Evolutionary conservation across 768 basidiomycete genomes (phyloP).

Genomic region (Suillus subaureus): DNA sequence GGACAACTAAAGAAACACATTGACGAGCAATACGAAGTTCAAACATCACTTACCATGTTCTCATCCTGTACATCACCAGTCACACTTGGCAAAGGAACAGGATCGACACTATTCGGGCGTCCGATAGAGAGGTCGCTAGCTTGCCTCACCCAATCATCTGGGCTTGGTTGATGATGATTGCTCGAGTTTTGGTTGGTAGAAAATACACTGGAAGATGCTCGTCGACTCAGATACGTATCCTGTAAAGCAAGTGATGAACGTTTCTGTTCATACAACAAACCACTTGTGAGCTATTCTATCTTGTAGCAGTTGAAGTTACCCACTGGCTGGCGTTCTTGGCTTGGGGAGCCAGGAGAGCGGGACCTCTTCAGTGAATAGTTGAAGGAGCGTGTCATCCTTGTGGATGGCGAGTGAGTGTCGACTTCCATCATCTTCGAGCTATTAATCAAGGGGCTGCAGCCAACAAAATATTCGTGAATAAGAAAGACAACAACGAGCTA

Average conservation of each 20-base stretch:
- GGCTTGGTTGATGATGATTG: slow-evolving; percentile 38
- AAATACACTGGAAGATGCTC: slow-evolving; percentile 27
- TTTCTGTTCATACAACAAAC: slow-evolving; percentile 48
- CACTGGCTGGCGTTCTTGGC: slow-evolving; percentile 60
- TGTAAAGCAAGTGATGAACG: slow-evolving; percentile 49
- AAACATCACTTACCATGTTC: slow-evolving; percentile 43
- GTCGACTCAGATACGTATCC: slow-evolving; percentile 30
- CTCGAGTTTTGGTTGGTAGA: slow-evolving; percentile 18
- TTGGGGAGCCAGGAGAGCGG: slow-evolving; percentile 57
- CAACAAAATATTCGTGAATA: not conserved
- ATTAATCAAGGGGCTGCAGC: not conserved
- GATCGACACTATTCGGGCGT: slow-evolving; percentile 39
- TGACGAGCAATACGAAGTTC: not conserved
- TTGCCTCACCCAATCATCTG: slow-evolving; percentile 79
- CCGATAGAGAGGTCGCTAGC: slow-evolving; percentile 68
- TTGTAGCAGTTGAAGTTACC: slow-evolving; percentile 16
- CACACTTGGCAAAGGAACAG: slow-evolving; percentile 2
- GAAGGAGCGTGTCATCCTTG: slow-evolving; percentile 38
- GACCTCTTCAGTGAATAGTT: slow-evolving; percentile 50
- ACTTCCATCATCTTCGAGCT: slow-evolving; percentile 48
- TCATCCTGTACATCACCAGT: slow-evolving; percentile 36
- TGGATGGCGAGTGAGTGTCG: slow-evolving; percentile 49
- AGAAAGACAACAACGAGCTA: not conserved
- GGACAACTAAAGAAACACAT: not conserved
- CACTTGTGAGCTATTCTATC: not conserved